Base-by-base conservation (phyloP, 768 basidiomycete genomes). In the Lentinula sp. region DNA sequence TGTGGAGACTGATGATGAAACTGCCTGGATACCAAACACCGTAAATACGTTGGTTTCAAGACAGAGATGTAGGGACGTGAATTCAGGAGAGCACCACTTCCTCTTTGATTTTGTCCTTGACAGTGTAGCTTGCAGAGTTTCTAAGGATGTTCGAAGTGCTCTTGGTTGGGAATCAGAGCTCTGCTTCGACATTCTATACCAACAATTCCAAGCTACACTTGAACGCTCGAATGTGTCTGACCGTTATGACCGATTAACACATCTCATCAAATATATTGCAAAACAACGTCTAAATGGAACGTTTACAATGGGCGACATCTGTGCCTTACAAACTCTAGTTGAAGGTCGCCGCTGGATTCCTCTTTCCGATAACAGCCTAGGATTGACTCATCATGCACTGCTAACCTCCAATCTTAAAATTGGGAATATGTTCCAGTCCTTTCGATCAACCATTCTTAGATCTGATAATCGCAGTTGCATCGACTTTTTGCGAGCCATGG, bases 101-200 rank as follows among this genome's bases (percentile, higher is more conserved):
- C 59, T 82, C 2, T 81, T 78, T 59, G 77, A 81, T 58, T 63
- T 70, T 37, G 77, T 81, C 2, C 64, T 81, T 36, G 63, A 70
- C 1, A 64, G 73, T 1, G 66, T 80, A 49, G 70, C 72, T 32
- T 37, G 62, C 6, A 23, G 46, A 16, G 57, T 72, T 12, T 60
- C 49, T 15, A 45, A 65, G 5, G 69, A 73, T 0, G 63, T 81
- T 32, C 71, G 66, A 9, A 56, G 52, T 1, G 68, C 68, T 2
- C 67, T 82, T 35, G 71, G 73, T 1, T 83, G 82, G 81, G 69
- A 77, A 59, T 56, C 72, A 35, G 72, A 72, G 0, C 52, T 81
- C 36, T 49, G 73, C 0, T 60, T 73, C 15, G 52, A 61, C 2
- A 62, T 76, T 10, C 33, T 81, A 16, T 61, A 67, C 4, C 43